Percentiles rank a stretch among this genome's conserved stretches.
phyloP scores from a whole-genome alignment of 352 stramenopile species.

The Plasmopara halstedii region DNA sequence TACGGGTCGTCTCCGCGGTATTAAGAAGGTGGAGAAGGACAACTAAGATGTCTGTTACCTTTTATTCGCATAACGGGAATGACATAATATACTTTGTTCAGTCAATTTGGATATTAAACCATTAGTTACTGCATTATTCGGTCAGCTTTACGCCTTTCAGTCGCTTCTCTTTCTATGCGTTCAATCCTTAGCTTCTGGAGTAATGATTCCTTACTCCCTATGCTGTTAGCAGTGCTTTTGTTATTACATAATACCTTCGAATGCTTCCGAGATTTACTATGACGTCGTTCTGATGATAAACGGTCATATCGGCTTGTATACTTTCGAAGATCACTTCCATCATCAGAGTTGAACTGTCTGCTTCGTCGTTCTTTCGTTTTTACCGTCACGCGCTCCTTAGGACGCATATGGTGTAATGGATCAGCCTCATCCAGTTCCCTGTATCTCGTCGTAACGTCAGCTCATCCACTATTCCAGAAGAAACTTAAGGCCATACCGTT shows the following conservation, averaged over 20 bases:
- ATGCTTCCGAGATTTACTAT: slow-evolving; percentile 1
- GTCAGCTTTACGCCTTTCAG: slow-evolving; percentile 23
- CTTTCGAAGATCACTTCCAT: slow-evolving; percentile 22
- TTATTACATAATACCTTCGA: slow-evolving; percentile 9
- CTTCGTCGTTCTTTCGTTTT: background rate
- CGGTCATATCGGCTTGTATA: slow-evolving; percentile 23
- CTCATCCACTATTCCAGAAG: too few species aligned
- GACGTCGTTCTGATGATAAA: slow-evolving; percentile 7
- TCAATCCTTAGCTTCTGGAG: slow-evolving; percentile 36
- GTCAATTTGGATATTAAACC: slow-evolving; percentile 1
- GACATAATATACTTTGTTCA: slow-evolving; percentile 41
- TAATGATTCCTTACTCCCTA: slow-evolving; percentile 13
- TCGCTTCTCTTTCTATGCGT: slow-evolving; percentile 27
- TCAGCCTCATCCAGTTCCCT: slow-evolving; percentile 31
- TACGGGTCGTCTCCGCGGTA: slow-evolving; percentile 95
- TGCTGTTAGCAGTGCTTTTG: slow-evolving; percentile 15
- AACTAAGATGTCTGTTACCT: slow-evolving; percentile 41
- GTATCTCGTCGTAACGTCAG: too few species aligned
- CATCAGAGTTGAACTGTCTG: slow-evolving; percentile 3
- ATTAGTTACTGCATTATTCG: slow-evolving; percentile 14
- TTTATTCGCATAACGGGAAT: slow-evolving; percentile 31
- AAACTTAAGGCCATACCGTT: too few species aligned
- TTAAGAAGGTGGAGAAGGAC: slow-evolving; percentile 96
- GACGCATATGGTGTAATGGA: slow-evolving; percentile 36
- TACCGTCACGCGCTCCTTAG: slow-evolving; percentile 12